phyloP scores from a whole-genome alignment of 345 rosid species.

The Syzygium aromaticum region DNA sequence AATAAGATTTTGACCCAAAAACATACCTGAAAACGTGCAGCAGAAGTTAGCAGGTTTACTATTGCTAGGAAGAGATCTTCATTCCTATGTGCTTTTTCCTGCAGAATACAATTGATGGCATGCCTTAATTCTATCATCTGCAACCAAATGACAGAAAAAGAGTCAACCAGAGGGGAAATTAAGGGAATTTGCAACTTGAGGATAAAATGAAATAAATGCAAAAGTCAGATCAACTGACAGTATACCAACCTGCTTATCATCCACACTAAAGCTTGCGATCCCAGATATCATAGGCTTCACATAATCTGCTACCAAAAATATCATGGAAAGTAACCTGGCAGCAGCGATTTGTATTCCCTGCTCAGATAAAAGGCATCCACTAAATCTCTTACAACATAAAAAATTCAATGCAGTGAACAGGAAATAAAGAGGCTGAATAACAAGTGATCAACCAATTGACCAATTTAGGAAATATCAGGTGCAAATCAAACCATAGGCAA shows the following conservation, averaged over 20 bases:
- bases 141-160: neutral
- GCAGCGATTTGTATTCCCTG: conserved; percentile 73
- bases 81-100: conserved; percentile 35
- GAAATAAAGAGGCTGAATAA: neutral
- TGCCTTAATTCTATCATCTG: conserved; percentile 55
- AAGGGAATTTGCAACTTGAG: neutral
- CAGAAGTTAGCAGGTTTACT: conserved; percentile 52
- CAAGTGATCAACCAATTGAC: neutral
- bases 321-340: conserved; percentile 45
- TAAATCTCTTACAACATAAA: neutral
- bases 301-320: conserved; percentile 45
- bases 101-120: conserved; percentile 29
- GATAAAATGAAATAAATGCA: neutral
- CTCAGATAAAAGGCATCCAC: conserved; percentile 6
- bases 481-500: neutral
- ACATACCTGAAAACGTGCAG: conserved; percentile 69
- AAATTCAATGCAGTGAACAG: neutral
- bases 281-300: conserved; percentile 37
- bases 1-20: neutral
- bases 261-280: conserved; percentile 55
- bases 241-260: conserved; percentile 64
- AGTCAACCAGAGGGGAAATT: neutral
- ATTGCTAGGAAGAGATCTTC: conserved; percentile 58
- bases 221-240: conserved; percentile 5
- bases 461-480: neutral